phyloP scores from a whole-genome alignment of 2,329 filamentous ascomycete genomes.

The Ophiosphaerella narmari region DNA sequence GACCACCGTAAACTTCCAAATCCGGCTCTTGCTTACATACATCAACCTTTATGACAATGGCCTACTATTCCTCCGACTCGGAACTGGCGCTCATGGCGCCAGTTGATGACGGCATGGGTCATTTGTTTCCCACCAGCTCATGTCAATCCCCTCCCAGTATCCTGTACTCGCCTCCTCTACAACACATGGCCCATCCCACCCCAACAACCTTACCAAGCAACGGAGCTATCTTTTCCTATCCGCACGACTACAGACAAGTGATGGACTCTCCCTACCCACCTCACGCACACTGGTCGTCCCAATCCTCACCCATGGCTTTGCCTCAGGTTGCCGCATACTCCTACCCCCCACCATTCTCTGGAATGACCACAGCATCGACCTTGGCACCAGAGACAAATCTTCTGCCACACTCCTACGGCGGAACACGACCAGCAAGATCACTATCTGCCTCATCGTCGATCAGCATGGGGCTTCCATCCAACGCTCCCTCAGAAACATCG shows the following conservation, averaged over 20 bases:
- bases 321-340: slow-evolving; percentile 41
- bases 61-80: slow-evolving; percentile 43
- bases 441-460: slow-evolving; percentile 42
- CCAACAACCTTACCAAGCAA: slow-evolving; percentile 28
- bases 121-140: slow-evolving; percentile 43
- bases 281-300: slow-evolving; percentile 38
- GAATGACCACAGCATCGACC: slow-evolving; percentile 28
- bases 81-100: slow-evolving; percentile 44
- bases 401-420: slow-evolving; percentile 23
- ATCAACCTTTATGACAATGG: slow-evolving; percentile 31
- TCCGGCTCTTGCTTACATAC: not conserved
- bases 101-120: slow-evolving; percentile 35
- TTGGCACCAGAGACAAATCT: slow-evolving; percentile 32
- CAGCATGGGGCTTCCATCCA: slow-evolving; percentile 31
- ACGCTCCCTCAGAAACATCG: slow-evolving; percentile 32
- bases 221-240: slow-evolving; percentile 33
- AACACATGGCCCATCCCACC: slow-evolving; percentile 34
- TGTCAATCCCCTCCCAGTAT: slow-evolving; percentile 46
- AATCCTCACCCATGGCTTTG: slow-evolving; percentile 32
- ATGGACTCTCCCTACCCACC: slow-evolving; percentile 41
- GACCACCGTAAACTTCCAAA: not conserved
- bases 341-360: slow-evolving; percentile 36
- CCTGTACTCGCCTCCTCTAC: slow-evolving; percentile 45
- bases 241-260: slow-evolving; percentile 36
- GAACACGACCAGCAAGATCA: slow-evolving; percentile 37